These are phyloP conservation scores for Entelexis sorbosivorans DNA, from an alignment of 1,139 yeast species.

Conservation along the genomic window DNA sequence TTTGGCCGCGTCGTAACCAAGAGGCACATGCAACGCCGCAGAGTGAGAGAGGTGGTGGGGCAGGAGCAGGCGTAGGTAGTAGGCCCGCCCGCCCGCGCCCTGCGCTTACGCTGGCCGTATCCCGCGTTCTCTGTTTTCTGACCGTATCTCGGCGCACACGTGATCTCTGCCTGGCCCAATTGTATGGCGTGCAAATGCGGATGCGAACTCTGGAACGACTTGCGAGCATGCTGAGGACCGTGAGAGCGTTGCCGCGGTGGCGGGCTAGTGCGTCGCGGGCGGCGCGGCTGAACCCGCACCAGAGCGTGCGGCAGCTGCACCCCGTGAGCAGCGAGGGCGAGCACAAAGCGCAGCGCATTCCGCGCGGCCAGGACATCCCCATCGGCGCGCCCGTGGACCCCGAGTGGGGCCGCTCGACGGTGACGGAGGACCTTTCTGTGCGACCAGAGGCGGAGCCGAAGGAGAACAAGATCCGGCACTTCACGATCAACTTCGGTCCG, in stretches of 20 bases:
- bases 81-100: too few relatives aligned
- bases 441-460: conserved; percentile 26
- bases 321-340: not conserved
- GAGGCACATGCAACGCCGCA: too few relatives aligned
- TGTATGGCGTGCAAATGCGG: not conserved
- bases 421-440: conserved; percentile 30
- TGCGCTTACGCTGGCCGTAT: too few relatives aligned
- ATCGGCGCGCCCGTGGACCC: conserved; percentile 30
- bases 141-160: not conserved
- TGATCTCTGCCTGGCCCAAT: not conserved
- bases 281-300: not conserved
- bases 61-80: too few relatives aligned
- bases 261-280: not conserved
- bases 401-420: conserved; percentile 29
- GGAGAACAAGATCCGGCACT: conserved; percentile 56
- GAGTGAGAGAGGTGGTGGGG: too few relatives aligned
- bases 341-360: conserved; percentile 23
- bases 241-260: conserved; percentile 10
- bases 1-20: too few relatives aligned
- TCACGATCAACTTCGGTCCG: conserved; percentile 84
- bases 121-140: too few relatives aligned
- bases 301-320: not conserved
- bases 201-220: not conserved
- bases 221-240: conserved; percentile 12
- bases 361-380: conserved; percentile 27